Evolutionary conservation across 768 basidiomycete species (phyloP).

Genomic region (Tricholoma terreum): DNA sequence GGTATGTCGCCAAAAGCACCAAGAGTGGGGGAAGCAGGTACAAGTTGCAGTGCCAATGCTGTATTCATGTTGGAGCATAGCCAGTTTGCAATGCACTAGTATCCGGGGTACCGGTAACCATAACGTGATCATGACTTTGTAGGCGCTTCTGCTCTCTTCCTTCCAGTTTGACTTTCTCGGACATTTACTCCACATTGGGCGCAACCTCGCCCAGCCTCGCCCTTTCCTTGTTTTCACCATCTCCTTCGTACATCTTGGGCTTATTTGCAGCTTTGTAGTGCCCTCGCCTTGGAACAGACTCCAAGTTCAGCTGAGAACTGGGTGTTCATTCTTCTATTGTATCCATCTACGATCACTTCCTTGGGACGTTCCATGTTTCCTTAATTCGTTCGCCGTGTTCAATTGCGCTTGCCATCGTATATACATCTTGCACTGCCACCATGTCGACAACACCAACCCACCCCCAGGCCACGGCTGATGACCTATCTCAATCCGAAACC

Average conservation of each 20-base stretch:
- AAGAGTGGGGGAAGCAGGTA: background rate
- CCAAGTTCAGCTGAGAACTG: slow-evolving; percentile 9
- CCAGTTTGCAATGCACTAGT: background rate
- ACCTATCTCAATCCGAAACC: slow-evolving; percentile 28
- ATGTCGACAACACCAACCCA: slow-evolving; percentile 19
- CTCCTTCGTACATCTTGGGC: background rate
- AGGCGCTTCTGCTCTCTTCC: background rate
- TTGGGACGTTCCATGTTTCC: slow-evolving; percentile 14
- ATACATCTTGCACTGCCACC: slow-evolving; percentile 8
- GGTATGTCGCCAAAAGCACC: background rate
- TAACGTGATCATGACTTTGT: slow-evolving; percentile 11
- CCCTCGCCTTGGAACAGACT: background rate
- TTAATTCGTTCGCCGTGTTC: slow-evolving; percentile 11
- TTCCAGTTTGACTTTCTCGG: too few species aligned
- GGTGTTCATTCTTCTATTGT: slow-evolving; percentile 11
- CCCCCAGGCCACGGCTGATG: slow-evolving; percentile 21
- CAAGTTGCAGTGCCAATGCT: background rate
- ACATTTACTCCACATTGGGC: slow-evolving; percentile 10
- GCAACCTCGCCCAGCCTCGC: slow-evolving; percentile 6
- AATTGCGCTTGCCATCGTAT: slow-evolving; percentile 4
- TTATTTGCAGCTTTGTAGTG: background rate
- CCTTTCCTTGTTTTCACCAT: background rate
- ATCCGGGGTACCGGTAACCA: slow-evolving; percentile 8
- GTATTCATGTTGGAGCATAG: background rate
- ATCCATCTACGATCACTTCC: slow-evolving; percentile 10